Conservation (phyloP, 768 basidiomycete genomes). For the Leucogyrophana mollusca region DNA sequence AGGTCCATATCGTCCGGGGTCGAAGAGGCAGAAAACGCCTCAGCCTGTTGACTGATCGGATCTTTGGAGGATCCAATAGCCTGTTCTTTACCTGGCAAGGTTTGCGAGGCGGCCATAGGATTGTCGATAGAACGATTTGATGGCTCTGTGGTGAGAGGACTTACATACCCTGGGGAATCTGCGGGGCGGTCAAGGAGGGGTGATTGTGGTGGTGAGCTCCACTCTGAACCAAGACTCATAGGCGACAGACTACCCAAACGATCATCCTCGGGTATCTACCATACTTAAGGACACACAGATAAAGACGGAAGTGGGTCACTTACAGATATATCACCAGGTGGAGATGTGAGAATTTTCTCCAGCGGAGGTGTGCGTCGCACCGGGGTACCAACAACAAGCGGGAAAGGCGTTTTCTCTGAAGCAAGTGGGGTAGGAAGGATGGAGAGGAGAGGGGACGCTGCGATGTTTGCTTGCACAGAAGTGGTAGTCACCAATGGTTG, state of each 20-base stretch:
- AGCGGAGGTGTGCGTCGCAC: too few species aligned
- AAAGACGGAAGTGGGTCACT: conserved; percentile 9
- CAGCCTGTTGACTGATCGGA: conserved; percentile 15
- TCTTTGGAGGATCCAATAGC: conserved; percentile 8
- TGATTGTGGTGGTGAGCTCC: conserved; percentile 34
- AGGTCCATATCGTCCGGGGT: conserved; percentile 34
- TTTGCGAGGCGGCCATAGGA: conserved; percentile 9
- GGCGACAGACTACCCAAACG: conserved; percentile 53
- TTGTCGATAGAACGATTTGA: conserved; percentile 8
- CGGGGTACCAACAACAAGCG: too few species aligned
- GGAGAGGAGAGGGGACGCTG: conserved; percentile 10
- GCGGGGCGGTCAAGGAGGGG: conserved; percentile 8
- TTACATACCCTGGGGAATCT: conserved; percentile 2
- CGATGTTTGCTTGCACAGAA: conserved; percentile 36
- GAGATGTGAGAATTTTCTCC: conserved; percentile 8
- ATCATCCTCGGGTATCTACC: conserved; percentile 28
- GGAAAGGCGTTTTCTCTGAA: too few species aligned
- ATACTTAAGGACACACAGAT: conserved; percentile 19
- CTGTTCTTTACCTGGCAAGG: conserved; percentile 17
- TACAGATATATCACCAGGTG: conserved; percentile 19
- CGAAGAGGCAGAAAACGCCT: conserved; percentile 21
- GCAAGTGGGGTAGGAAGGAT: too few species aligned
- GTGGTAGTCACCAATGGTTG: conserved; percentile 34
- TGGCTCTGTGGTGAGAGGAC: conserved; percentile 8
- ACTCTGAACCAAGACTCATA: conserved; percentile 58